These are phyloP conservation scores for Fusarium concolor DNA, from an alignment of 2,329 filamentous ascomycete genomes.

Conservation along the genomic window DNA sequence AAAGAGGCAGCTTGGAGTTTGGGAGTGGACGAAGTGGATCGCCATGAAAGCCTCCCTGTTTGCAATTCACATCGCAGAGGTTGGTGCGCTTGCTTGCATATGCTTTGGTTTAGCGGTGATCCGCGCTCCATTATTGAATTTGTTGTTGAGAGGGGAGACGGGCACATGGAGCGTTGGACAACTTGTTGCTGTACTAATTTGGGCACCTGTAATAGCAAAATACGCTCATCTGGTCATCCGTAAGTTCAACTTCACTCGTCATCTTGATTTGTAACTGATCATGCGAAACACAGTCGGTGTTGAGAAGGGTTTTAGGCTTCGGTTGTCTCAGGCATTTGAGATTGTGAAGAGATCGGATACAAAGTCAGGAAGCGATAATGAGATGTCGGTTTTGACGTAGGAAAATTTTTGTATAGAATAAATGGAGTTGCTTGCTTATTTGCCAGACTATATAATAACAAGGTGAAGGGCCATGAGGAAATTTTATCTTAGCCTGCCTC, in stretches of 20 bases:
- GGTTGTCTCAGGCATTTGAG: conserved; percentile 2
- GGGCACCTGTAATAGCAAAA: conserved; percentile 22
- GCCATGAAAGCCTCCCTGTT: rapidly evolving
- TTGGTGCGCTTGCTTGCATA: neutral
- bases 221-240: conserved; percentile 21
- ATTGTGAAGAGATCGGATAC: neutral
- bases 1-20: neutral
- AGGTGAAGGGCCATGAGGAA: no score
- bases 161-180: conserved; percentile 26
- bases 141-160: neutral
- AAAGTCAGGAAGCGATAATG: neutral
- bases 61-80: neutral
- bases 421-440: no score
- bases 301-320: conserved; percentile 1
- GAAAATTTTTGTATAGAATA: no score
- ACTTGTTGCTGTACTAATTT: conserved; percentile 13
- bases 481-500: no score
- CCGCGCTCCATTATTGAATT: neutral
- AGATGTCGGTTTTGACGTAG: neutral
- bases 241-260: neutral
- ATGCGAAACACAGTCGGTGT: conserved; percentile 1
- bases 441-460: no score
- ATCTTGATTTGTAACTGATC: no score
- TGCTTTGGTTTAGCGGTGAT: neutral
- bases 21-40: neutral